Base-by-base conservation (phyloP, 495 filamentous ascomycete species). In the Hypoxylon subgilvum region DNA sequence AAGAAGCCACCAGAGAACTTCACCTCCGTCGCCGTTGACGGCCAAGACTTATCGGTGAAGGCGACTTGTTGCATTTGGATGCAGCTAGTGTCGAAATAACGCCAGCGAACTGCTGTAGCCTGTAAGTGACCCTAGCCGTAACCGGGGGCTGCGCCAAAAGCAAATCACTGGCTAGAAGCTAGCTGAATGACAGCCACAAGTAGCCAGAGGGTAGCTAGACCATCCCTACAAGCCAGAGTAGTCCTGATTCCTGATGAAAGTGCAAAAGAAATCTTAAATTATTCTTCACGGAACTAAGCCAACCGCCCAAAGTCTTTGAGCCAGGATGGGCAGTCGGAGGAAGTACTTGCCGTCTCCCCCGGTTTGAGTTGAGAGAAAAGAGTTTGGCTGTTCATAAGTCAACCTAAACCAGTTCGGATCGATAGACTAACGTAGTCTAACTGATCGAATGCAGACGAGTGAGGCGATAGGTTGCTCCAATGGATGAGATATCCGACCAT, bases 171-270 rank as follows among this genome's bases (percentile, higher is more conserved):
- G 49, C 46, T 38, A 32, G 27, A 32, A 51, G 19, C 36, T 10
- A 50, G 54, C 50, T 55, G 49, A 59, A 59, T 13, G 28, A 1
- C 49, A 64, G 54, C 54, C 54, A 63, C 53, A 51, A 12, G 27
- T 25, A 47, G 39, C 31, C 32, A 25, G 30, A 46, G 47, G 10
- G 27, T 25, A 47, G 39, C 31, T 30, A 25, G 30, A 46, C 19
- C 21, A 14, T 32, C 28, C 30, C 36, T 32, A 28, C n/a, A 39
- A 32, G n/a, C 49, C 19, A 39, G 61, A 50, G 44, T 46, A 36
- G 50, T 30, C 54, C 45, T 45, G 50, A 51, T 54, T 30, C 54
- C 45, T 45, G 50, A 51, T 42, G 21, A 28, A 52, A 35, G 40
- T 52, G 43, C 36, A 51, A n/a, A n/a, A n/a, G n/a, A n/a, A 47